Evolutionary conservation across 1,284 basidiomycete species (phyloP), one percentile per base, ranked within the genome.

Genomic region (Melampsora occidentalis): DNA sequence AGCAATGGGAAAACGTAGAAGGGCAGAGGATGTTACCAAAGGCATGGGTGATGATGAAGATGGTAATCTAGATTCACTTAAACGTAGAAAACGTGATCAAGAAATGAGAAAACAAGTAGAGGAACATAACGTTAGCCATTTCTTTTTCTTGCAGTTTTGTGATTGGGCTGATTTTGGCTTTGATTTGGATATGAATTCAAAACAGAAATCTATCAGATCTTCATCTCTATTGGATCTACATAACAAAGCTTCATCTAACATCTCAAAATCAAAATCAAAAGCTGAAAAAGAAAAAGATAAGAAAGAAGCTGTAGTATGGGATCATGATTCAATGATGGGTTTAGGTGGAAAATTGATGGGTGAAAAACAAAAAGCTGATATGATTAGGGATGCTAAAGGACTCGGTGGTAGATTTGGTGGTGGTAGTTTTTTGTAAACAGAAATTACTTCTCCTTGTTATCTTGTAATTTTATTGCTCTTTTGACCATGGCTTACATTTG

Each of bases 321-420:
- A 97, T 80, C 91, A 91, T 80, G 85, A 88, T 53, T 86, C 92
- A 28, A 92, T 94, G 83, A 94, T 97, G 92, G 87, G 87, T 3
- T 81, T 94, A 16, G 89, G 89, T 5, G 94, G 94, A 5, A 85
- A 91, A 69, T 84, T 95, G 51, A 90, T 97, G 90, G 91, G 91
- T 80, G 93, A 94, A 79, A 87, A 86, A 76, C 89, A 91, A 81
- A 86, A 94, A 75, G 85, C 87, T 71, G 89, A 89, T 81, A 86
- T 93, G 83, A 87, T 97, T 79, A 86, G 86, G 70, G 93, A 95
- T 78, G 90, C 93, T 14, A 88, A 87, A 79, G 88, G 89, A 5
- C 85, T 95, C 31, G 89, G 90, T 53, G 91, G 93, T 81, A 85
- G 92, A 65, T 95, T 95, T 82, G 91, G 91, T n/a, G 73, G 73